Percentiles rank a stretch among this genome's conserved stretches.
Evolutionary conservation across 305 asterid species (phyloP).

Genomic region (Fraxinus sp.): DNA sequence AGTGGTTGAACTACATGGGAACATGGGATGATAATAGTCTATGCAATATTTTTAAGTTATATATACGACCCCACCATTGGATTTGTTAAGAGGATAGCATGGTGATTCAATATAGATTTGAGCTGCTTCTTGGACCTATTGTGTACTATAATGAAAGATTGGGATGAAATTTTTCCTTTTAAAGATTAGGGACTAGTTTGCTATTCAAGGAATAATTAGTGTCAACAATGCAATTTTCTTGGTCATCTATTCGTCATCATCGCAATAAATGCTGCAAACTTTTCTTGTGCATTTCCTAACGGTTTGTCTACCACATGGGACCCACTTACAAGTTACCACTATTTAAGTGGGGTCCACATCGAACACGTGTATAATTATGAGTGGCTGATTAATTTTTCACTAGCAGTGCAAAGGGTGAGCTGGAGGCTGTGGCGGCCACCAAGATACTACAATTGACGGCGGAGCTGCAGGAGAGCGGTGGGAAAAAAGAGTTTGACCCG

Average conservation of each 20-base stretch:
- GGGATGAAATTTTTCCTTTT: neutral
- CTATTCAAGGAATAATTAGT: neutral
- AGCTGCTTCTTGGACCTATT: neutral
- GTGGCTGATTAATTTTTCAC: neutral
- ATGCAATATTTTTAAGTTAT: too few species aligned
- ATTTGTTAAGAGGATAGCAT: neutral
- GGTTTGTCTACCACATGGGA: neutral
- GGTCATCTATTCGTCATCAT: neutral
- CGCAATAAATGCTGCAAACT: neutral
- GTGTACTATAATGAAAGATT: neutral
- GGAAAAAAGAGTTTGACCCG: constrained; percentile 40
- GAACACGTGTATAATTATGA: neutral
- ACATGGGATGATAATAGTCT: neutral
- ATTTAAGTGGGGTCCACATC: neutral
- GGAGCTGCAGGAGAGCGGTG: constrained; percentile 41
- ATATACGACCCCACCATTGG: too few species aligned
- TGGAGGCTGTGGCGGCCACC: constrained; percentile 58
- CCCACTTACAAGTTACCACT: neutral
- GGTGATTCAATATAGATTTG: neutral
- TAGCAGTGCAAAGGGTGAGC: constrained; percentile 57
- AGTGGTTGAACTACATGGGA: too few species aligned
- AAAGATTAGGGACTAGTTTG: neutral
- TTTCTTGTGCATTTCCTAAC: neutral
- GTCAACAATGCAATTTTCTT: neutral
- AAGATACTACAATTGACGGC: constrained; percentile 61